These are phyloP conservation scores for Trematosphaeria pertusa DNA, from an alignment of 2,329 filamentous ascomycete genomes.

Conservation along the genomic window DNA sequence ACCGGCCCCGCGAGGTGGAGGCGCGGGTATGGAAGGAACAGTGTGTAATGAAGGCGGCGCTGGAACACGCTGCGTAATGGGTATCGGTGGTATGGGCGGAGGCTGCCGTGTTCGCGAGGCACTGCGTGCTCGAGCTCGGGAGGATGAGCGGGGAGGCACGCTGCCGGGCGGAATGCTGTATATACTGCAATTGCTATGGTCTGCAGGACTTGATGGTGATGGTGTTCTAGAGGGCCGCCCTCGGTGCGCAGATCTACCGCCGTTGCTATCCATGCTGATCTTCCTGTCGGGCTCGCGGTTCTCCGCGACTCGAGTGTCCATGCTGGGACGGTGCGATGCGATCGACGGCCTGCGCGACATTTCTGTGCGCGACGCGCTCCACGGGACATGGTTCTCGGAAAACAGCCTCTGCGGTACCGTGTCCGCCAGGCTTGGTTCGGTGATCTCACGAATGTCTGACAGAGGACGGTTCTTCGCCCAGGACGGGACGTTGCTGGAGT, in stretches of 20 bases:
- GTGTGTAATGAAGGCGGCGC: constrained; percentile 20
- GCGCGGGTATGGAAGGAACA: constrained; percentile 27
- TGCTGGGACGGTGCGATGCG: constrained; percentile 39
- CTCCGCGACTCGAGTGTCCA: constrained; percentile 34
- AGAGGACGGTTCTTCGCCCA: constrained; percentile 52
- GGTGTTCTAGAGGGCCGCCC: constrained; percentile 37
- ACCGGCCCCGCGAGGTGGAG: constrained; percentile 32
- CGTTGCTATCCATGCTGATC: constrained; percentile 34
- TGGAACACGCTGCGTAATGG: constrained; percentile 23
- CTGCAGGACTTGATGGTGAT: constrained; percentile 41
- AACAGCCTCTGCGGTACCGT: constrained; percentile 37
- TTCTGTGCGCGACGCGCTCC: constrained; percentile 35
- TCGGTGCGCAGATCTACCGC: constrained; percentile 34
- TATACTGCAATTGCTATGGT: constrained; percentile 51
- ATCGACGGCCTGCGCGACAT: constrained; percentile 42
- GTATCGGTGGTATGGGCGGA: constrained; percentile 22
- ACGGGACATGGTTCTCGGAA: constrained; percentile 24
- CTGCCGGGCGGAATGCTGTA: constrained; percentile 55
- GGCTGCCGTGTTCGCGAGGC: constrained; percentile 29
- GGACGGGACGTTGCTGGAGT: constrained; percentile 31
- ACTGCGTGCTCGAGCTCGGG: constrained; percentile 39
- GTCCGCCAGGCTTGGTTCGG: constrained; percentile 56
- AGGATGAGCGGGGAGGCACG: constrained; percentile 56
- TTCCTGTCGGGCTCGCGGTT: constrained; percentile 39
- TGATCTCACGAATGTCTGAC: constrained; percentile 59